Evolutionary conservation across 148 eudicot genomes (phyloP).

Genomic region (Fallopia convolvulus): DNA sequence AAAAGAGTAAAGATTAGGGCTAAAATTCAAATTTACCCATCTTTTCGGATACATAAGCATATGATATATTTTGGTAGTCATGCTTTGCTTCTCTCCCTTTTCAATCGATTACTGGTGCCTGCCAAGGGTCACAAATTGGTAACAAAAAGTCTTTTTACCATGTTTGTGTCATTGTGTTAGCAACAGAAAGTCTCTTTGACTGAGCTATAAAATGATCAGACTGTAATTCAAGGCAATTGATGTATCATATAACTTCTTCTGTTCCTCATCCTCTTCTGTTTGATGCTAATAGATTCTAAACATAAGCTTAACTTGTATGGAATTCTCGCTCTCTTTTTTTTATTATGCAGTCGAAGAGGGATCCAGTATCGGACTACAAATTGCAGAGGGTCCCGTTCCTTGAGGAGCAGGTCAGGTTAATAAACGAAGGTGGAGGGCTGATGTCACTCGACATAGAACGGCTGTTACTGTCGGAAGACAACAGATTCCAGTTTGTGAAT

Average conservation of each 20-base stretch:
- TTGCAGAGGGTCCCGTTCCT: constrained; percentile 58
- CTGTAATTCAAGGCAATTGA: not conserved
- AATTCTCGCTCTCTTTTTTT: too few species aligned
- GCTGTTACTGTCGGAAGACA: constrained; percentile 68
- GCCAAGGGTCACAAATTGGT: too few species aligned
- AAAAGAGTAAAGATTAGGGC: not conserved
- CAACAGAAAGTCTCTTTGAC: too few species aligned
- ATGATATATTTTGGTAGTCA: too few species aligned
- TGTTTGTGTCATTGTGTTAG: not conserved
- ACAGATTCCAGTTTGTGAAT: constrained; percentile 76
- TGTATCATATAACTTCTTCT: not conserved
- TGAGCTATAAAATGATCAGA: not conserved
- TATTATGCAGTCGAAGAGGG: constrained; percentile 35
- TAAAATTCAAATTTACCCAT: not conserved
- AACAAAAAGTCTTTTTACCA: not conserved
- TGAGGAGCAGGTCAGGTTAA: constrained; percentile 77
- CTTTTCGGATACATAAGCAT: not conserved
- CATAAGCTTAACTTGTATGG: not conserved
- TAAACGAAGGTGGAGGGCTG: constrained; percentile 64
- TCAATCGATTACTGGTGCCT: too few species aligned
- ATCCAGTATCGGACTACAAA: constrained; percentile 29
- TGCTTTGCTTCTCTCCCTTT: too few species aligned
- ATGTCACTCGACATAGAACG: constrained; percentile 60
- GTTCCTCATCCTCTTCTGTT: not conserved
- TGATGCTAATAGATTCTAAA: not conserved